A percentile compares a stretch with the other conserved stretches of the same genome.
Conservation (phyloP, 2,329 filamentous ascomycete genomes). For the Colletotrichum endophyticum region DNA sequence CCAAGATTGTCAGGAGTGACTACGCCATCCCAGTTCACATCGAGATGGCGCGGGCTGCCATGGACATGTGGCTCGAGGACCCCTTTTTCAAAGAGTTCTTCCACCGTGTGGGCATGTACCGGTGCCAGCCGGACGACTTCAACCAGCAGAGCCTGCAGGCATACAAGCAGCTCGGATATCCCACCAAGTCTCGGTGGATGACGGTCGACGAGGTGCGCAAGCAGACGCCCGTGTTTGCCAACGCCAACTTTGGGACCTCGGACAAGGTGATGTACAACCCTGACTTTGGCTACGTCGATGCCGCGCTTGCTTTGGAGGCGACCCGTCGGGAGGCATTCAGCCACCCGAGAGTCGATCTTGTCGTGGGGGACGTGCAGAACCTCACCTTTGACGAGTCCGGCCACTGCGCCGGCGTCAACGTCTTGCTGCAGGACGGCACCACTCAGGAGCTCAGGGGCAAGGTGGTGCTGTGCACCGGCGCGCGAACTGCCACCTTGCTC, state of each 20-base stretch:
- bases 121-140: conserved; percentile 45
- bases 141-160: conserved; percentile 47
- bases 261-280: conserved; percentile 62
- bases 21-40: conserved; percentile 44
- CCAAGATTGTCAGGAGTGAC: conserved; percentile 49
- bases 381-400: conserved; percentile 53
- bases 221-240: conserved; percentile 61
- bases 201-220: conserved; percentile 56
- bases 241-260: conserved; percentile 60
- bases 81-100: conserved; percentile 59
- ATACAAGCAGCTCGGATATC: conserved; percentile 39
- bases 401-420: conserved; percentile 58
- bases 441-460: conserved; percentile 50
- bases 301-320: conserved; percentile 59
- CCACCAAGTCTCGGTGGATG: conserved; percentile 45
- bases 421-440: conserved; percentile 49
- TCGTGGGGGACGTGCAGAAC: conserved; percentile 51
- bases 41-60: conserved; percentile 42
- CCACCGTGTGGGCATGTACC: conserved; percentile 62
- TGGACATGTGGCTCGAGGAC: conserved; percentile 44
- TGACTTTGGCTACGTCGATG: conserved; percentile 63
- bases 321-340: conserved; percentile 57
- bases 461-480: conserved; percentile 60
- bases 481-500: conserved; percentile 60
- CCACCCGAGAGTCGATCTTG: conserved; percentile 57